Evolutionary conservation across 768 basidiomycete species (phyloP).

Genomic region (Pulveroboletus sp.): DNA sequence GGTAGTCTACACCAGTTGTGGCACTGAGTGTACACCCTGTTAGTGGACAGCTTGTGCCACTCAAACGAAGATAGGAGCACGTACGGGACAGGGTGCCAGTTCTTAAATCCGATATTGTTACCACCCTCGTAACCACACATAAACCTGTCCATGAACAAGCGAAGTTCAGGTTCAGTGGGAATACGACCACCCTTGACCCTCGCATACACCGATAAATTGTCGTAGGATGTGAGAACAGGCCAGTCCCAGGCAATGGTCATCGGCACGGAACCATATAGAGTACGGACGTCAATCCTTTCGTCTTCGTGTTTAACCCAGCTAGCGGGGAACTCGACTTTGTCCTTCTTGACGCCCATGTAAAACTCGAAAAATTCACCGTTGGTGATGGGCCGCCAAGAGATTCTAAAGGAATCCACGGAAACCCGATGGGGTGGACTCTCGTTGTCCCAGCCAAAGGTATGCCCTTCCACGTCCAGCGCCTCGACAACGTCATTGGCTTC

Average conservation of each 20-base stretch:
- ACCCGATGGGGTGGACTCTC: conserved; percentile 68
- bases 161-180: conserved; percentile 86
- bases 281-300: conserved; percentile 55
- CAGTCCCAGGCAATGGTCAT: conserved; percentile 76
- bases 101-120: conserved; percentile 80
- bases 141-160: conserved; percentile 72
- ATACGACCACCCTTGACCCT: conserved; percentile 86
- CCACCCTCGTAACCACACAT: conserved; percentile 71
- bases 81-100: conserved; percentile 92
- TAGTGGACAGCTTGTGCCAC: background rate
- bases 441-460: conserved; percentile 94
- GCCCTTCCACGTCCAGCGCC: conserved; percentile 39
- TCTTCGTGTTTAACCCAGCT: conserved; percentile 20
- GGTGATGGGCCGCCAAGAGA: conserved; percentile 82
- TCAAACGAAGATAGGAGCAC: conserved; percentile 26
- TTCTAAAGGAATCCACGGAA: conserved; percentile 63
- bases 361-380: conserved; percentile 83
- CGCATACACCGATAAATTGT: conserved; percentile 76
- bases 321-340: conserved; percentile 32
- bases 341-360: conserved; percentile 43
- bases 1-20: conserved; percentile 54
- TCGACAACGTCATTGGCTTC: conserved; percentile 60
- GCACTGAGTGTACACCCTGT: conserved; percentile 39
- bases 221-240: conserved; percentile 80
- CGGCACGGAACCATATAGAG: conserved; percentile 79